These are phyloP conservation scores for Phaeosphaeriaceae sp. DNA, from an alignment of 2,329 filamentous ascomycete genomes.

Conservation along the genomic window DNA sequence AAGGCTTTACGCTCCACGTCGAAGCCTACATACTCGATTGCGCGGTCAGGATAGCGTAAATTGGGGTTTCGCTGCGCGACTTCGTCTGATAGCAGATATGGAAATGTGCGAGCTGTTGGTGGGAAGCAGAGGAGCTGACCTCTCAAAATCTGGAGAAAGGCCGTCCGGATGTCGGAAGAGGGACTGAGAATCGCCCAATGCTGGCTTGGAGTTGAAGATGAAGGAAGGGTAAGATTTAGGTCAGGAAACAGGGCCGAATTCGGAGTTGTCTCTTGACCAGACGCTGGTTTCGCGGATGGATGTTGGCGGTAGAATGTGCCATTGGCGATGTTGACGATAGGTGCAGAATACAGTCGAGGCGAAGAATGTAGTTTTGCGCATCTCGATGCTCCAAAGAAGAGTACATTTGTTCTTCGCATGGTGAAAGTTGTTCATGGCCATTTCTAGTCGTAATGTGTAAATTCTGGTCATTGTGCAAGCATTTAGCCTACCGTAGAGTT, in stretches of 20 bases:
- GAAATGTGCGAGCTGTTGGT: conserved; percentile 77
- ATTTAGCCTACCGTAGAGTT: conserved; percentile 16
- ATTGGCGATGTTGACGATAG: conserved; percentile 55
- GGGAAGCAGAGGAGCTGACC: conserved; percentile 80
- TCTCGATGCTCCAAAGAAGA: conserved; percentile 39
- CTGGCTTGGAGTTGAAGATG: conserved; percentile 57
- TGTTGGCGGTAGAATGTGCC: conserved; percentile 85
- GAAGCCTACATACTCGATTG: conserved; percentile 91
- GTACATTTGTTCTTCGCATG: conserved; percentile 41
- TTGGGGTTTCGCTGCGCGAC: conserved; percentile 60
- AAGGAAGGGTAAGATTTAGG: conserved; percentile 73
- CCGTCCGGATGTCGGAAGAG: conserved; percentile 79
- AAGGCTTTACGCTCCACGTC: conserved; percentile 71
- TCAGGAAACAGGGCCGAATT: conserved; percentile 78
- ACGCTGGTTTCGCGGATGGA: conserved; percentile 54
- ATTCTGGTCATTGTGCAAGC: conserved; percentile 4
- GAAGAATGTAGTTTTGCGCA: conserved; percentile 23
- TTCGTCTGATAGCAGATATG: conserved; percentile 72
- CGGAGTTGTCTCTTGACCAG: conserved; percentile 52
- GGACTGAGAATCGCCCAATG: conserved; percentile 88
- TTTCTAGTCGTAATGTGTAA: conserved; percentile 2
- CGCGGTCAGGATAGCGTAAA: conserved; percentile 67
- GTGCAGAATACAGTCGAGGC: conserved; percentile 24
- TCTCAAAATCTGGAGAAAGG: conserved; percentile 78
- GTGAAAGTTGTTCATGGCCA: conserved; percentile 17